Conservation (phyloP, 2,329 filamentous ascomycete genomes). For the Neonectria coccinea region DNA sequence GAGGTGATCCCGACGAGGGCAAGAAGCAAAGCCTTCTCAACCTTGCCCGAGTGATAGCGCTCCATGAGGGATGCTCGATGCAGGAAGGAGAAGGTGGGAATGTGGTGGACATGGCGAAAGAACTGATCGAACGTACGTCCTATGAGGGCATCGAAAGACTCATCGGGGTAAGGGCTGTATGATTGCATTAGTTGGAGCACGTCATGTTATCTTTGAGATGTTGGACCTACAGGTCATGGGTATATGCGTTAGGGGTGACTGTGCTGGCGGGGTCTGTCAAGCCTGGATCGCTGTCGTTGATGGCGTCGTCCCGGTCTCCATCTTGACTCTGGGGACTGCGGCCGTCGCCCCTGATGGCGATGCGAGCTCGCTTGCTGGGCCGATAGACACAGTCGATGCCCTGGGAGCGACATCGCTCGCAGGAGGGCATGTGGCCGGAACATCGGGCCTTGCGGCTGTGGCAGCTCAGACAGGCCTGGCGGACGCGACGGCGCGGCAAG, state of each 20-base stretch:
- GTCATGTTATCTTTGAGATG: neutral
- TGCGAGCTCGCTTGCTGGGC: constrained; percentile 57
- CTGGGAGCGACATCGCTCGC: constrained; percentile 62
- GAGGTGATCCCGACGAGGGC: constrained; percentile 68
- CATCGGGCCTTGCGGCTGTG: constrained; percentile 70
- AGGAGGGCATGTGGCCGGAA: constrained; percentile 67
- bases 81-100: constrained; percentile 69
- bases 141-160: constrained; percentile 62
- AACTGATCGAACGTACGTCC: constrained; percentile 67
- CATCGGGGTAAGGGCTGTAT: constrained; percentile 52
- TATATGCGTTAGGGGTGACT: constrained; percentile 50
- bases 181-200: constrained; percentile 36
- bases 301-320: constrained; percentile 50
- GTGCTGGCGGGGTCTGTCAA: constrained; percentile 50
- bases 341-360: constrained; percentile 41
- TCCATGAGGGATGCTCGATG: constrained; percentile 71
- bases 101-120: constrained; percentile 69
- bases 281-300: constrained; percentile 51
- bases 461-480: constrained; percentile 68
- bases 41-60: constrained; percentile 66
- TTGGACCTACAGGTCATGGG: constrained; percentile 51
- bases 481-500: constrained; percentile 65
- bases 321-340: constrained; percentile 52
- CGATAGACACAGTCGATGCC: constrained; percentile 68
- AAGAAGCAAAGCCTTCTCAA: constrained; percentile 65